Evolutionary conservation across 225 moss, liverwort and hornwort species (phyloP).

Genomic region (Polytrichum formosum): DNA sequence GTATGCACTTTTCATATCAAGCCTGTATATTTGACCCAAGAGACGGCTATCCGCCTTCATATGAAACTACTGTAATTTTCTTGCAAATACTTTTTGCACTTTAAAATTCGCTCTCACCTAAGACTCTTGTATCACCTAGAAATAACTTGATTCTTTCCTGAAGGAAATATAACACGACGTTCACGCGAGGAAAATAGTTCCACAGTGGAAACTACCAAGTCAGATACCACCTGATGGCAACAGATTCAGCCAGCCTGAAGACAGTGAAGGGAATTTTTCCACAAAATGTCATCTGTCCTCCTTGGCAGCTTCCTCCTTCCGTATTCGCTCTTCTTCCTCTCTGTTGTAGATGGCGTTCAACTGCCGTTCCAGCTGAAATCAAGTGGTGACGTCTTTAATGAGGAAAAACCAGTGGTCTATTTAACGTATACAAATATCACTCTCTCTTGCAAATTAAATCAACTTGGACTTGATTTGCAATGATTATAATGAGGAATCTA

Average conservation of each 20-base stretch:
- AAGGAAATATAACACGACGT: not conserved
- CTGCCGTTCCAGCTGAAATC: slow-evolving; percentile 51
- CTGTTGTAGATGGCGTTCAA: slow-evolving; percentile 56
- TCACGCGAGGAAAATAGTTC: slow-evolving; percentile 1
- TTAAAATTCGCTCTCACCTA: too few species aligned
- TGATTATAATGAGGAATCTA: not conserved
- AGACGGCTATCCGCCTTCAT: not conserved
- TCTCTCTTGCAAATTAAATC: not conserved
- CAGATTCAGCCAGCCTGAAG: slow-evolving; percentile 3
- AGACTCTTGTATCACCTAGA: not conserved
- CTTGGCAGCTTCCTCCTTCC: slow-evolving; percentile 60
- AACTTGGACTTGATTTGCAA: not conserved
- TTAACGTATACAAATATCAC: not conserved
- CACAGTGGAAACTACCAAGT: slow-evolving; percentile 13
- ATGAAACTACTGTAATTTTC: slow-evolving; percentile 2
- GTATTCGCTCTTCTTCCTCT: slow-evolving; percentile 68
- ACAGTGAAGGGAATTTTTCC: slow-evolving; percentile 5
- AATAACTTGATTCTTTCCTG: slow-evolving; percentile 1
- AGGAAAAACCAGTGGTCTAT: not conserved
- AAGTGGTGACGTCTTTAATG: not conserved
- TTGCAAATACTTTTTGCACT: not conserved
- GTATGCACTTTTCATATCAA: not conserved
- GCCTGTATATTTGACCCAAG: not conserved
- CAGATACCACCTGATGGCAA: slow-evolving; percentile 17
- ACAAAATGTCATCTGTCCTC: slow-evolving; percentile 46